Conservation (phyloP, 305 asterid species). For the Nicotiana rustica region DNA sequence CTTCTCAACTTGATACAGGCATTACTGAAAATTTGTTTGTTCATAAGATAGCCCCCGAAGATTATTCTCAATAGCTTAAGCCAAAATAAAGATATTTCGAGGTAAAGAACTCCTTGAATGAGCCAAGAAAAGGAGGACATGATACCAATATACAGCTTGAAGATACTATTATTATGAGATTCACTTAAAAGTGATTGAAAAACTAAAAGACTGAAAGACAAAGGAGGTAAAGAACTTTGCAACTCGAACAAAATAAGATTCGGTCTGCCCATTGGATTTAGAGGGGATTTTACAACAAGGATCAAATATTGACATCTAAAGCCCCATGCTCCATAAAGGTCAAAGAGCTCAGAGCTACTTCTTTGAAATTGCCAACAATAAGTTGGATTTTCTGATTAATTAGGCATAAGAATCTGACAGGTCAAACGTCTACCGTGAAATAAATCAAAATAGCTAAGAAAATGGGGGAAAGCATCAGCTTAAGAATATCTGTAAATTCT, state of each 20-base stretch:
- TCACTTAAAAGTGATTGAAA: conserved; percentile 62
- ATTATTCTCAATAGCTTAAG: conserved; percentile 35
- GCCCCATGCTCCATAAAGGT: no score
- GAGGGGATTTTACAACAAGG: background rate
- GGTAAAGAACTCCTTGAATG: conserved; percentile 45
- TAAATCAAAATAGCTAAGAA: background rate
- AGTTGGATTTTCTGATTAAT: background rate
- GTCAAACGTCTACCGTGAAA: background rate
- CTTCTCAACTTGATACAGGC: no score
- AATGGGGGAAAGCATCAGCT: background rate
- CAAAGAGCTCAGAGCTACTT: background rate
- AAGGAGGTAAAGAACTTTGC: conserved; percentile 57
- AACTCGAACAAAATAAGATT: conserved; percentile 58
- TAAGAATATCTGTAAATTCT: background rate
- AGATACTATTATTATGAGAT: conserved; percentile 39
- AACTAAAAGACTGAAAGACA: conserved; percentile 59
- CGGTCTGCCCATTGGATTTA: background rate
- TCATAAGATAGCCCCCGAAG: conserved; percentile 50
- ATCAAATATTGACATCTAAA: conserved; percentile 13
- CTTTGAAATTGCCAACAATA: no score
- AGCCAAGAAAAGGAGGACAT: conserved; percentile 53
- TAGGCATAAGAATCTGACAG: background rate
- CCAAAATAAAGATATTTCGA: conserved; percentile 64
- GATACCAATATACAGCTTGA: conserved; percentile 41
- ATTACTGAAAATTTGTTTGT: conserved; percentile 44